phyloP scores from a whole-genome alignment of 2,329 filamentous ascomycete species.

The Botrytis fabae region DNA sequence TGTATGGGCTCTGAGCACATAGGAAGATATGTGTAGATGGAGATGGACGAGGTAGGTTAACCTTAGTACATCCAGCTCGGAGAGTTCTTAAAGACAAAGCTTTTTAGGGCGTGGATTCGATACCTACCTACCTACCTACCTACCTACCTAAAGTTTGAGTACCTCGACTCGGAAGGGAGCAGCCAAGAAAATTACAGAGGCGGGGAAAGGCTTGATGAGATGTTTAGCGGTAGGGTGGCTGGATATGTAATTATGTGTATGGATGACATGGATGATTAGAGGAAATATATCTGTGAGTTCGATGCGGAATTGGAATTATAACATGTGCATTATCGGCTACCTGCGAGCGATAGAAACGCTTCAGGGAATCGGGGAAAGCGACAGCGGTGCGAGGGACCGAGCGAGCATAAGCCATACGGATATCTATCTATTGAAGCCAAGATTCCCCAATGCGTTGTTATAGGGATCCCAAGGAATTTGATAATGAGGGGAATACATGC shows the following conservation, averaged over 20 bases:
- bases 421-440: neutral
- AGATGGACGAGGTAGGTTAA: neutral
- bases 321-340: neutral
- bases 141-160: neutral
- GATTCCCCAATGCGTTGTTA: neutral
- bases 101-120: neutral
- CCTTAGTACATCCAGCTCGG: neutral
- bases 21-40: neutral
- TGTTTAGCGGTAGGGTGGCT: neutral
- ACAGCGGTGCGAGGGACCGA: neutral
- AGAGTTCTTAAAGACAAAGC: neutral
- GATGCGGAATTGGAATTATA: accelerated
- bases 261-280: neutral
- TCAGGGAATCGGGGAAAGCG: neutral
- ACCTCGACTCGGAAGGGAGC: neutral
- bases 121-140: neutral
- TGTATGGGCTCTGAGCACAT: neutral
- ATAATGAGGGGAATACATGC: neutral
- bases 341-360: neutral
- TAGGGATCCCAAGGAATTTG: neutral
- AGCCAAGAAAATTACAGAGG: neutral
- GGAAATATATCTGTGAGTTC: too few species aligned
- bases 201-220: neutral
- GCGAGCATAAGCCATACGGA: neutral
- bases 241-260: neutral